A percentile compares a stretch with the other conserved stretches of the same genome.
These are phyloP conservation scores for Penicillium cosmopolitanum DNA, from an alignment of 495 filamentous ascomycete species.

Conservation along the genomic window DNA sequence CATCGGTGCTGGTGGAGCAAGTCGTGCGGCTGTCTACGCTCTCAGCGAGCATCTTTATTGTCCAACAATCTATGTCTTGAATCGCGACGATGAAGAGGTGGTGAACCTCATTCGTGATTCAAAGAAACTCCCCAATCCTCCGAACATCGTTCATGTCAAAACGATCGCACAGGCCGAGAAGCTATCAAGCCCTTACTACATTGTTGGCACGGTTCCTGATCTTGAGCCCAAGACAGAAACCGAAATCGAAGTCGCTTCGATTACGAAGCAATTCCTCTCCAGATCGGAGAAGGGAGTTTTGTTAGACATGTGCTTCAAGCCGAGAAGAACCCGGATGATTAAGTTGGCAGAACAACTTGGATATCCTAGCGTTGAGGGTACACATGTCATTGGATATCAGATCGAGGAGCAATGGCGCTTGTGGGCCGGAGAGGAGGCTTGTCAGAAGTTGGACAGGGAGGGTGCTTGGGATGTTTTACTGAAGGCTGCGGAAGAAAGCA, in stretches of 20 bases:
- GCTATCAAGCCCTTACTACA: constrained; percentile 54
- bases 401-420: constrained; percentile 66
- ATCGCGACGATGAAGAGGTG: constrained; percentile 62
- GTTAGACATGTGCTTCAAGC: constrained; percentile 76
- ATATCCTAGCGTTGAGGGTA: constrained; percentile 65
- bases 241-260: constrained; percentile 53
- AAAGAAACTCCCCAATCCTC: constrained; percentile 11
- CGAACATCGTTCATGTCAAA: constrained; percentile 53
- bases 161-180: constrained; percentile 52
- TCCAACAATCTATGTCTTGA: constrained; percentile 64
- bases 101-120: constrained; percentile 55
- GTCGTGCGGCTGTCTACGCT: constrained; percentile 65
- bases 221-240: constrained; percentile 55
- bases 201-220: constrained; percentile 67
- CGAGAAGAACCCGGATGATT: constrained; percentile 61
- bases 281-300: constrained; percentile 56
- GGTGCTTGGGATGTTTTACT: constrained; percentile 53
- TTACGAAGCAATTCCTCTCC: constrained; percentile 55
- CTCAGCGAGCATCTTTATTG: constrained; percentile 58
- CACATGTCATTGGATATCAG: constrained; percentile 69
- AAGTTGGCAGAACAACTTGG: constrained; percentile 52
- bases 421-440: constrained; percentile 54
- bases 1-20: constrained; percentile 65
- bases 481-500: constrained; percentile 34
- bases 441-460: constrained; percentile 50